phyloP scores from a whole-genome alignment of 441 rosid genomes.

The Syzygium syzygioides region DNA sequence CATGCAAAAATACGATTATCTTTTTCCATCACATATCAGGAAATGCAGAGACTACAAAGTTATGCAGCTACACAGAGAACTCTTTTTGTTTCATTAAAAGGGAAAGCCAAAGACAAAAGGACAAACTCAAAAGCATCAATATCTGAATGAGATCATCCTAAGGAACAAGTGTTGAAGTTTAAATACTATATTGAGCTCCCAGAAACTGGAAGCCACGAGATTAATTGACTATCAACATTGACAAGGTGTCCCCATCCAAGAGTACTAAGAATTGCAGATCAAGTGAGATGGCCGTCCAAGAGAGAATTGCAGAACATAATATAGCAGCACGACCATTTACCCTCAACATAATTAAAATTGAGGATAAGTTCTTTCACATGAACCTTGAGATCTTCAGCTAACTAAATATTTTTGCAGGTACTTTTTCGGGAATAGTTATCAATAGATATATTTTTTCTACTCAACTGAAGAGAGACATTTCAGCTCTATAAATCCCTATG shows the following conservation, averaged over 20 bases:
- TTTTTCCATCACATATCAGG: not conserved
- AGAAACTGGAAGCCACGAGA: not conserved
- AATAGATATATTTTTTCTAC: not conserved
- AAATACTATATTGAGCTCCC: not conserved
- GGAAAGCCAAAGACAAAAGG: not conserved
- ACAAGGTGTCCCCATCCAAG: not conserved
- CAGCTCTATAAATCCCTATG: not conserved
- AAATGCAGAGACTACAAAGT: not conserved
- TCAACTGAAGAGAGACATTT: not conserved
- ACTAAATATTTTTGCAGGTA: not conserved
- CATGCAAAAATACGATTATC: not conserved
- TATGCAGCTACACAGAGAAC: not conserved
- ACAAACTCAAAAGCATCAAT: not conserved
- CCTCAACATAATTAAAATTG: not conserved
- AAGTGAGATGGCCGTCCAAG: not conserved
- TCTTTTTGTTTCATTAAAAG: not conserved
- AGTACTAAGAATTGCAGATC: not conserved
- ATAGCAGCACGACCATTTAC: not conserved
- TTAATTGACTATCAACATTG: not conserved
- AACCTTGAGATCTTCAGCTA: not conserved
- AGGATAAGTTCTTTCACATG: not conserved
- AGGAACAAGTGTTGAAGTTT: not conserved
- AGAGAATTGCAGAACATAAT: not conserved
- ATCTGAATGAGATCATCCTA: not conserved
- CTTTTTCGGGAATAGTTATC: not conserved